phyloP scores from a whole-genome alignment of 768 basidiomycete genomes.

The Fomitopsis pulvina region DNA sequence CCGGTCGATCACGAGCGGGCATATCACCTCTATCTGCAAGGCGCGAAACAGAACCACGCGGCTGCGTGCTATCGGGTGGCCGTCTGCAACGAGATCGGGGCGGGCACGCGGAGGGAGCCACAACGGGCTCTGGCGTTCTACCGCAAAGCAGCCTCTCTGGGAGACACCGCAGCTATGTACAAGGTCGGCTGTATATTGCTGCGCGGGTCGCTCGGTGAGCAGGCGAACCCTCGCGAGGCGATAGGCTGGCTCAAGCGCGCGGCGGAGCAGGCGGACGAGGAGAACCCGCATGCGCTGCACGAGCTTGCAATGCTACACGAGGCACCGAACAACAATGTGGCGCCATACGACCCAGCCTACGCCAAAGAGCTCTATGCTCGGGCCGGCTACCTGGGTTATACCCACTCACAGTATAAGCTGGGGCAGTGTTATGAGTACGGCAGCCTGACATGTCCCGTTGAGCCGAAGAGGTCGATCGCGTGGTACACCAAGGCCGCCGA shows the following conservation, averaged over 20 bases:
- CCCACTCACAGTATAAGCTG: constrained; percentile 90
- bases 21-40: constrained; percentile 95
- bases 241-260: constrained; percentile 92
- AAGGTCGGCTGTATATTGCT: constrained; percentile 99
- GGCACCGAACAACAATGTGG: constrained; percentile 53
- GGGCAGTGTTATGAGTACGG: constrained; percentile 97
- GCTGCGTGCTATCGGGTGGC: constrained; percentile 94
- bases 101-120: constrained; percentile 86
- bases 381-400: constrained; percentile 90
- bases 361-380: constrained; percentile 85
- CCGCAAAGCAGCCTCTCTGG: constrained; percentile 91
- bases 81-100: constrained; percentile 98
- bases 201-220: constrained; percentile 76
- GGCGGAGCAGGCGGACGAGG: constrained; percentile 95
- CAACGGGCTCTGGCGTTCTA: constrained; percentile 91
- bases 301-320: constrained; percentile 90
- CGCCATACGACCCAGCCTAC: constrained; percentile 74
- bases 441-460: constrained; percentile 78
- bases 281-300: constrained; percentile 95
- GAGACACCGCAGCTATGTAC: constrained; percentile 98
- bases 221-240: constrained; percentile 84
- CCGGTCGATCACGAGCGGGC: constrained; percentile 97
- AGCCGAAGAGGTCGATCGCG: constrained; percentile 89
- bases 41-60: constrained; percentile 94
- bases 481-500: constrained; percentile 99